Base-by-base conservation (phyloP, 2,329 filamentous ascomycete genomes). In the Didymosphaeria variabile region DNA sequence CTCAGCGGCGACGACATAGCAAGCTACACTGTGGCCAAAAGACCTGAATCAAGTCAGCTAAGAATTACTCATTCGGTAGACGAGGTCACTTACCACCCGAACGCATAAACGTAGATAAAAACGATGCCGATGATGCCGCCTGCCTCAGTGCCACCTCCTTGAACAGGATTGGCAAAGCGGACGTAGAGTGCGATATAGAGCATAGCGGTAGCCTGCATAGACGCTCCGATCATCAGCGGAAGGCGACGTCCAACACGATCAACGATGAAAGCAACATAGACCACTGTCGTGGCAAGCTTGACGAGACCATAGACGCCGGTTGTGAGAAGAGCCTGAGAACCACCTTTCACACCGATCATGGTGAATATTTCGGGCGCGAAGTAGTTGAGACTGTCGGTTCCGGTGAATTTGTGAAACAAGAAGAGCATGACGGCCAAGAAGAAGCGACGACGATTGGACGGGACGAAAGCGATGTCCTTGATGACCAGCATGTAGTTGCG, bases 321-420 rank as follows among this genome's bases (percentile, higher is more conserved):
- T 0, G 78, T 78, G n/a, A 81, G 65, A 0, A 81, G 67, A 5
- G 71, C 55, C 26, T 63, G 53, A 10, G 62, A 57, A 4, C 40
- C 44, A 5, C 60, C 59, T 19, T 54, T 58, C 5, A 67, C 58
- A 36, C 79, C 79, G 23, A 81, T 79, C 69, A 80, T 73, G 7
- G 69, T 69, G 47, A 81, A 81, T 13, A 81, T 80, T 54, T 79
- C 72, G 1, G 78, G 77, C 0, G 78, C 76, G 40, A 77, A 81
- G 61, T 81, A 81, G 66, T 80, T 81, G 19, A 81, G 42, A 55
- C 6, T 72, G 62, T 80, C 77, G 1, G 77, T 81, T 0, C 79
- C 79, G 2, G 78, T 81, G 26, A 80, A 75, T 38, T 81, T 81
- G 64, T 81, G 79, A 58, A 81, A 81, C 1, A 81, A 45, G 57